phyloP scores from a whole-genome alignment of 148 eudicot genomes.

The Camellia lanceoleosa region DNA sequence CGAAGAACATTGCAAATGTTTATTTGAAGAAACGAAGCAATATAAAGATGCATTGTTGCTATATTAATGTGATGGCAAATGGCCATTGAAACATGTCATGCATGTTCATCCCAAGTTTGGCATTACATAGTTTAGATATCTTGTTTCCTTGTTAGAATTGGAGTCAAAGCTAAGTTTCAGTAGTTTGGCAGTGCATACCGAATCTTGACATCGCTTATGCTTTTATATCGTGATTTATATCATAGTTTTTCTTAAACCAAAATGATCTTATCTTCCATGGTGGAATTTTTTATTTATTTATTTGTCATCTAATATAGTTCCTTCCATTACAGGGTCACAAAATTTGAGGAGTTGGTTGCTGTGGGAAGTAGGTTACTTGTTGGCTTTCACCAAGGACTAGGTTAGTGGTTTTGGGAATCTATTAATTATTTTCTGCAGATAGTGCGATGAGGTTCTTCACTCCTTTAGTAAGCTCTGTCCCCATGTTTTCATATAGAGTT shows the following conservation, averaged over 20 bases:
- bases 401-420: slow-evolving; percentile 15
- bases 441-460: neutral
- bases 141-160: neutral
- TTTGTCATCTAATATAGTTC: neutral
- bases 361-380: slow-evolving; percentile 39
- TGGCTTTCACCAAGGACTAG: slow-evolving; percentile 59
- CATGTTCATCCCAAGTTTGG: neutral
- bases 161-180: neutral
- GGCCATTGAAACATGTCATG: neutral
- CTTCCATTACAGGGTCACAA: slow-evolving; percentile 33
- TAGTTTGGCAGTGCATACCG: neutral
- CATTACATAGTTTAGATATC: neutral
- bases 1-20: slow-evolving; percentile 1
- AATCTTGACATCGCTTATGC: neutral
- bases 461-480: slow-evolving; percentile 4
- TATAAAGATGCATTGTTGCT: neutral
- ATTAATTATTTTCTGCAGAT: slow-evolving; percentile 1
- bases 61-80: neutral
- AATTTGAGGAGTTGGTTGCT: slow-evolving; percentile 53
- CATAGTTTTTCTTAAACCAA: neutral
- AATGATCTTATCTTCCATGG: neutral
- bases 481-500: slow-evolving; percentile 22
- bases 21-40: neutral
- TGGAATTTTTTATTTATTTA: neutral
- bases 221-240: neutral